phyloP scores from a whole-genome alignment of 805 yeast genomes.

The Nakazawaea holstii region DNA sequence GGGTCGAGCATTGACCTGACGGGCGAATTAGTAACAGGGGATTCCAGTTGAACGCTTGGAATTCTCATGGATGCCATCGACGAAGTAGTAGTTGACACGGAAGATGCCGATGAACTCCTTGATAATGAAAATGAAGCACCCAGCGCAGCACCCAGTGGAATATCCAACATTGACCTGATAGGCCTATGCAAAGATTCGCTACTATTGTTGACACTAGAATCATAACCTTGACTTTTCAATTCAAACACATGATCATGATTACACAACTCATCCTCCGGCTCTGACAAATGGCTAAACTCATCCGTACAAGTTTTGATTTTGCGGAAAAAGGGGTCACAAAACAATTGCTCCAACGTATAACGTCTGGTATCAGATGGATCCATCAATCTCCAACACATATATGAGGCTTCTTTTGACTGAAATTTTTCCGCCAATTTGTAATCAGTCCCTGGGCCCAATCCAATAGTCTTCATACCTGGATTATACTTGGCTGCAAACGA shows the following conservation, averaged over 20 bases:
- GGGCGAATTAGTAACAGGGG: conserved; percentile 2
- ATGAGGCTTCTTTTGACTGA: conserved; percentile 53
- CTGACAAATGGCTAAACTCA: conserved; percentile 25
- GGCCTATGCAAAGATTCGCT: conserved; percentile 6
- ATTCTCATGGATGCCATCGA: neutral
- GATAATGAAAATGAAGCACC: neutral
- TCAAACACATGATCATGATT: conserved; percentile 9
- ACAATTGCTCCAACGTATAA: conserved; percentile 47
- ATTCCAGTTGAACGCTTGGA: neutral
- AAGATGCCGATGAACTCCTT: conserved; percentile 4
- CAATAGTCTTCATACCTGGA: conserved; percentile 43
- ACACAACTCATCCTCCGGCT: conserved; percentile 8
- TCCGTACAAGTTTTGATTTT: conserved; percentile 54
- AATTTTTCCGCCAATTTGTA: conserved; percentile 63
- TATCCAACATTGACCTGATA: conserved; percentile 10
- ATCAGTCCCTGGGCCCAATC: conserved; percentile 65
- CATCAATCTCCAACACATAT: conserved; percentile 70
- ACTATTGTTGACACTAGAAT: conserved; percentile 1
- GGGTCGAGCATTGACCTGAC: conserved; percentile 17
- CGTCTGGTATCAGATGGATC: conserved; percentile 56
- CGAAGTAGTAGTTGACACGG: conserved; percentile 1
- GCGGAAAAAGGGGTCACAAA: conserved; percentile 61
- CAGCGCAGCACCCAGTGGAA: neutral
- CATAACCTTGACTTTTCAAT: neutral
- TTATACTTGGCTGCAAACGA: conserved; percentile 26